phyloP scores from a whole-genome alignment of 2,329 filamentous ascomycete genomes.

The Neofusicoccum ribis region DNA sequence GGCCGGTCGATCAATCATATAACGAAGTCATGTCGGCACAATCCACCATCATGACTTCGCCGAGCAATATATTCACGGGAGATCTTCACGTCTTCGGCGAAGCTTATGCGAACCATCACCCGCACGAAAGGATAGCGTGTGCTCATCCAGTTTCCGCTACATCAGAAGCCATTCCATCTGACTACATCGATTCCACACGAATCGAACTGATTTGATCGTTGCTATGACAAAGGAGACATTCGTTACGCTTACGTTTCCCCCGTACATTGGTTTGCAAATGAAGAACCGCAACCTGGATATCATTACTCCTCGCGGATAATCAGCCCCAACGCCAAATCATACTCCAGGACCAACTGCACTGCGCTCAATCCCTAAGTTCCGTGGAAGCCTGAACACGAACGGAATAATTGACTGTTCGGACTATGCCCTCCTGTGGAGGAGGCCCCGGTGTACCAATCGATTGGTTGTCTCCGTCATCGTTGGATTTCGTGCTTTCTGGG shows the following conservation, averaged over 20 bases:
- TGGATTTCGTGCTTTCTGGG: background rate
- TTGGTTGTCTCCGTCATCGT: background rate
- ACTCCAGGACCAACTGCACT: background rate
- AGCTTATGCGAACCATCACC: background rate
- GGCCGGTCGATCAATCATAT: background rate
- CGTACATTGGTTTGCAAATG: background rate
- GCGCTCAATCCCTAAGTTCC: background rate
- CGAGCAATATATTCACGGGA: background rate
- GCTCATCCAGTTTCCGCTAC: too few relatives aligned
- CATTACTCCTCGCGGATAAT: background rate
- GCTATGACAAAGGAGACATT: background rate
- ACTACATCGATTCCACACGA: background rate
- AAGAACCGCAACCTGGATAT: background rate
- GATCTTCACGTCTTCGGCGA: background rate
- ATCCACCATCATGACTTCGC: background rate
- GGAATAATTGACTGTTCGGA: conserved; percentile 1
- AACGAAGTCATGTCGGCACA: background rate
- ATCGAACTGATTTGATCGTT: background rate
- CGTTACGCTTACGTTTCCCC: background rate
- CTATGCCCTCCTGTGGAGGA: background rate
- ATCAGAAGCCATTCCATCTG: too few relatives aligned
- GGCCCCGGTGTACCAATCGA: background rate
- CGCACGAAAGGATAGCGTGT: background rate
- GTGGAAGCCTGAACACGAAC: background rate
- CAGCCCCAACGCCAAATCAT: background rate